A percentile compares a stretch with the other conserved stretches of the same genome.
Evolutionary conservation across 192 early-diverging fungal genomes (phyloP).

Genomic region (Backusella sp.): DNA sequence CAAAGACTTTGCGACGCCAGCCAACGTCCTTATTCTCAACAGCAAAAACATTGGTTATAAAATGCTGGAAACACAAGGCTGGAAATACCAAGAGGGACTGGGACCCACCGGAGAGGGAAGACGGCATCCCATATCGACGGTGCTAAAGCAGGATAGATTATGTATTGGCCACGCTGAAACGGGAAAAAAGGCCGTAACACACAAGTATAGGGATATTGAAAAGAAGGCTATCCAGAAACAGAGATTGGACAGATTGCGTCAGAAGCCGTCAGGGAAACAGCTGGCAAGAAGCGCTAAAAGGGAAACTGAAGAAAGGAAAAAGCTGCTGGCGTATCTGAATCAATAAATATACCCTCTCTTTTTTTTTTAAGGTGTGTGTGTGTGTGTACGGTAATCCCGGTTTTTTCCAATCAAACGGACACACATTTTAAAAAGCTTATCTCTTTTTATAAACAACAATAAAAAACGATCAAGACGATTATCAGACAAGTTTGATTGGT

Average conservation of each 20-base stretch:
- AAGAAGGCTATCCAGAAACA: background rate
- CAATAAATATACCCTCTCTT: background rate
- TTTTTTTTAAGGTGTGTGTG: background rate
- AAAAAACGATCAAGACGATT: background rate
- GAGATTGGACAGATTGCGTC: background rate
- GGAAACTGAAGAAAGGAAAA: background rate
- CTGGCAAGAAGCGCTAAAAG: background rate
- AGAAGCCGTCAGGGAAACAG: background rate
- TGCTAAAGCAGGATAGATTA: constrained; percentile 45
- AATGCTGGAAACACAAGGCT: constrained; percentile 49
- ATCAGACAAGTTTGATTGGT: background rate
- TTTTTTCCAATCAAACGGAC: background rate
- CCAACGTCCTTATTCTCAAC: constrained; percentile 20
- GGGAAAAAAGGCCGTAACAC: constrained; percentile 19
- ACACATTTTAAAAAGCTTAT: too few species aligned
- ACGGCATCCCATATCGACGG: constrained; percentile 43
- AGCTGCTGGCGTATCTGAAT: background rate
- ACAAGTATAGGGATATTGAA: constrained; percentile 10
- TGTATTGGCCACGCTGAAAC: constrained; percentile 36
- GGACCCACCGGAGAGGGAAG: constrained; percentile 42
- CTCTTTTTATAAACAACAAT: background rate
- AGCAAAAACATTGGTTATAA: constrained; percentile 41
- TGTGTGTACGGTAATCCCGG: background rate
- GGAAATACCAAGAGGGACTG: constrained; percentile 50
- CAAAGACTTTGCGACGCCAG: background rate